These are phyloP conservation scores for Collybiopsis luxurians DNA, from an alignment of 768 basidiomycete genomes.

Conservation along the genomic window DNA sequence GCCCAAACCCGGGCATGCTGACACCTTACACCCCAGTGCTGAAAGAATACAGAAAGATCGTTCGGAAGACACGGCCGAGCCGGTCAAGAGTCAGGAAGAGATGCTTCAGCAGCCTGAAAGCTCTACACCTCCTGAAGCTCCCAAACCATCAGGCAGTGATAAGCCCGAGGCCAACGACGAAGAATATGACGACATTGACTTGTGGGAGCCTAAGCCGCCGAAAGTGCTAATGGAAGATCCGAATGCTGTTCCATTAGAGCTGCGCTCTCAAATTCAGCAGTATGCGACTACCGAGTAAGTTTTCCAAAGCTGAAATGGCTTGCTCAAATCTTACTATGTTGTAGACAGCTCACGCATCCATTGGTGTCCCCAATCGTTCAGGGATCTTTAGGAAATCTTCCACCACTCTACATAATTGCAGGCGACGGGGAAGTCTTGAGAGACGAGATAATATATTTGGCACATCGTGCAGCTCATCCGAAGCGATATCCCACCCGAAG, in stretches of 20 bases:
- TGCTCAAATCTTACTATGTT: neutral
- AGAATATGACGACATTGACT: conserved; percentile 23
- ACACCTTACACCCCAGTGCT: conserved; percentile 38
- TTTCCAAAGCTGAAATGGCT: neutral
- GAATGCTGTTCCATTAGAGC: conserved; percentile 39
- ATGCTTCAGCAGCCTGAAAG: conserved; percentile 22
- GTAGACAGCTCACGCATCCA: conserved; percentile 60
- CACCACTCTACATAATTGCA: conserved; percentile 69
- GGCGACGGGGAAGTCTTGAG: conserved; percentile 74
- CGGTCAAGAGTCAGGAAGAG: conserved; percentile 26
- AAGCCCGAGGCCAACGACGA: conserved; percentile 10
- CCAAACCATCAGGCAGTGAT: neutral
- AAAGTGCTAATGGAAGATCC: conserved; percentile 54
- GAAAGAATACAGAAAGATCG: conserved; percentile 22
- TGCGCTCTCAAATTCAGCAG: conserved; percentile 69
- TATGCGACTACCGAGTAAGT: conserved; percentile 73
- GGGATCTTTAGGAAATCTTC: conserved; percentile 72
- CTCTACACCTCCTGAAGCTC: neutral
- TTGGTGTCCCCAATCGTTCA: conserved; percentile 72
- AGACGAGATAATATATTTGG: conserved; percentile 76
- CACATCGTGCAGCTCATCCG: conserved; percentile 79
- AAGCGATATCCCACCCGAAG: conserved; percentile 56
- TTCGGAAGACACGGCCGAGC: conserved; percentile 10
- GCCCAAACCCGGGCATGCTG: conserved; percentile 47
- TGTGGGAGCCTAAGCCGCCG: conserved; percentile 54